phyloP scores from a whole-genome alignment of 2,329 filamentous ascomycete genomes.

The Apiospora phragmitis region DNA sequence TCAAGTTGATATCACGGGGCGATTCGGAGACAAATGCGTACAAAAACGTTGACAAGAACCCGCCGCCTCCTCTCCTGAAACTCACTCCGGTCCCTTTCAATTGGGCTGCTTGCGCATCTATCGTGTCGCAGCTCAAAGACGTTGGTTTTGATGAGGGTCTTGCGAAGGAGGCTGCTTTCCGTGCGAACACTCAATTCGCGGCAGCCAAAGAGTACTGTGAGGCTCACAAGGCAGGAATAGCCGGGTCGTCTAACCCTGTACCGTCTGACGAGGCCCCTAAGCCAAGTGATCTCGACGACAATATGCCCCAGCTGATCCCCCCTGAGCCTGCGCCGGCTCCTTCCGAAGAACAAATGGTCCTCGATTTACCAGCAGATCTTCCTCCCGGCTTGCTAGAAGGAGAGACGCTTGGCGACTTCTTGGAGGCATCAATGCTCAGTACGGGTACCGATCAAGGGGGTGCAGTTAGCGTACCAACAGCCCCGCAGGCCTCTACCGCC shows the following conservation, averaged over 20 bases:
- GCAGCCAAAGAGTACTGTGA: slow-evolving; percentile 74
- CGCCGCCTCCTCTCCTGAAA: slow-evolving; percentile 42
- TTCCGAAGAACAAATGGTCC: slow-evolving; percentile 26
- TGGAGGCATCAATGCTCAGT: not conserved
- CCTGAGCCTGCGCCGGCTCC: not conserved
- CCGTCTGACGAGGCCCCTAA: slow-evolving; percentile 53
- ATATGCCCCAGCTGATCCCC: not conserved
- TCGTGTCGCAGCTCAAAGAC: slow-evolving; percentile 34
- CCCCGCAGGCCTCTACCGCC: slow-evolving; percentile 9
- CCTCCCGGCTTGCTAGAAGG: slow-evolving; percentile 25
- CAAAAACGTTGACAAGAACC: slow-evolving; percentile 58
- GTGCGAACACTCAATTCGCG: slow-evolving; percentile 67
- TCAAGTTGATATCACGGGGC: slow-evolving; percentile 75
- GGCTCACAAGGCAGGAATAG: slow-evolving; percentile 57
- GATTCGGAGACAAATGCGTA: slow-evolving; percentile 71
- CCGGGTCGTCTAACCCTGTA: slow-evolving; percentile 66
- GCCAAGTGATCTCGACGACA: slow-evolving; percentile 26
- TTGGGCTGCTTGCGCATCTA: slow-evolving; percentile 39
- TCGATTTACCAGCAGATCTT: slow-evolving; percentile 26
- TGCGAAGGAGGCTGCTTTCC: slow-evolving; percentile 77
- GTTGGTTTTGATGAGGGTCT: slow-evolving; percentile 51
- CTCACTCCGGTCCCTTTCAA: slow-evolving; percentile 44
- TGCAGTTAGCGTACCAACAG: slow-evolving; percentile 7
- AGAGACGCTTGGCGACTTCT: slow-evolving; percentile 13
- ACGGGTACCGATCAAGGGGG: not conserved